Conservation (phyloP, 305 asterid genomes). For the Striga hermonthica region DNA sequence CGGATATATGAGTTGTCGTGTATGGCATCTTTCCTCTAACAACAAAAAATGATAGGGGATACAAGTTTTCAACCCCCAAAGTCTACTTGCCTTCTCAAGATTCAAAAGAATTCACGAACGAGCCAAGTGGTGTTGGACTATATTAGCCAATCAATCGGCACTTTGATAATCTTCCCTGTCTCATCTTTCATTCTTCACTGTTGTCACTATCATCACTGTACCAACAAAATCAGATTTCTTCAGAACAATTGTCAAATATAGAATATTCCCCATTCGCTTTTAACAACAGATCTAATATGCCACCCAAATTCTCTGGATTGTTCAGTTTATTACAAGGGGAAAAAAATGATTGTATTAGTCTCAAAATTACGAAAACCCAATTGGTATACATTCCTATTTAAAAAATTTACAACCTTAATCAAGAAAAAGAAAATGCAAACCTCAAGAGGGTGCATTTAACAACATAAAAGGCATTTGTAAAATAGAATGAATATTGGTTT, state of each 20-base stretch:
- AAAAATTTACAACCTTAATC: neutral
- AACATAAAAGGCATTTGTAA: neutral
- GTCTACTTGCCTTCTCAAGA: slow-evolving; percentile 9
- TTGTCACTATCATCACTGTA: slow-evolving; percentile 82
- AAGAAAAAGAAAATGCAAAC: neutral
- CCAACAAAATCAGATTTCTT: slow-evolving; percentile 20
- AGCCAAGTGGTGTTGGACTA: neutral
- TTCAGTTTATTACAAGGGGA: neutral
- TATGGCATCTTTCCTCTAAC: slow-evolving; percentile 18
- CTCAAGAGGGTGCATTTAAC: neutral
- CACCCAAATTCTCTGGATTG: neutral
- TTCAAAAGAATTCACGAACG: slow-evolving; percentile 12
- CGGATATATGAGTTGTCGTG: slow-evolving; percentile 20
- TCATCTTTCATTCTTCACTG: slow-evolving; percentile 47
- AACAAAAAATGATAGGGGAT: slow-evolving; percentile 1
- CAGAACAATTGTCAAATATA: neutral
- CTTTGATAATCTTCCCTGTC: slow-evolving; percentile 30
- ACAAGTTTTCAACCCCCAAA: neutral
- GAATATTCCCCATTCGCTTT: neutral
- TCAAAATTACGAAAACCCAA: neutral
- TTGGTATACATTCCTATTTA: neutral
- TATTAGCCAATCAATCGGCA: neutral
- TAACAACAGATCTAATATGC: neutral
- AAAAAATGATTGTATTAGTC: neutral
- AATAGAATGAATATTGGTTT: neutral